These are phyloP conservation scores for Phellopilus nigrolimitatus DNA, from an alignment of 1,284 basidiomycete species.

Conservation along the genomic window DNA sequence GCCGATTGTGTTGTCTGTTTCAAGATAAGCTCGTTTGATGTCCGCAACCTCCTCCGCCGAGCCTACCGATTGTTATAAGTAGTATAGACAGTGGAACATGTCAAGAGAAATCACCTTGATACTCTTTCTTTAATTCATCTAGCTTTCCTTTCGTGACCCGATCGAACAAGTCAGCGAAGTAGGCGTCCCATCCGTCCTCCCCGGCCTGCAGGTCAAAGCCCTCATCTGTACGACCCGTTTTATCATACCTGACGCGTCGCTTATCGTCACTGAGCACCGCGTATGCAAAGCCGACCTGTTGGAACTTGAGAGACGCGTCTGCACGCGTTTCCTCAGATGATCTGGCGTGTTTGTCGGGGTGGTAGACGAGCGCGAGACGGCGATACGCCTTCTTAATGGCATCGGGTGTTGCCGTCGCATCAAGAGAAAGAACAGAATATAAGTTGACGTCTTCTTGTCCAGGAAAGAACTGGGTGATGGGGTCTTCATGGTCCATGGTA, in stretches of 20 bases:
- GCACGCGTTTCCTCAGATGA: constrained; percentile 58
- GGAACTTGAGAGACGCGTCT: constrained; percentile 70
- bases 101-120: constrained; percentile 61
- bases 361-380: constrained; percentile 73
- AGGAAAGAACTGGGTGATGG: constrained; percentile 74
- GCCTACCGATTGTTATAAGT: constrained; percentile 40
- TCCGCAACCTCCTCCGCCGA: constrained; percentile 81
- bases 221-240: constrained; percentile 81
- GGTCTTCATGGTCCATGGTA: constrained; percentile 65
- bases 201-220: constrained; percentile 65
- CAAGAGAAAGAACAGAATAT: constrained; percentile 66
- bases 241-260: constrained; percentile 72
- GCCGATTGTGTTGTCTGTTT: constrained; percentile 65
- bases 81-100: neutral
- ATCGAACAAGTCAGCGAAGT: constrained; percentile 87
- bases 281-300: constrained; percentile 89
- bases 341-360: constrained; percentile 83
- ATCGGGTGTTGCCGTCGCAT: constrained; percentile 49
- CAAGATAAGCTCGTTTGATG: constrained; percentile 66
- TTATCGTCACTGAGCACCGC: constrained; percentile 78
- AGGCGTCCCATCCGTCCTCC: constrained; percentile 88
- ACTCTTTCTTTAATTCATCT: constrained; percentile 86
- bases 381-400: constrained; percentile 84
- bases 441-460: constrained; percentile 65
- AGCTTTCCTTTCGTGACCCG: constrained; percentile 79